Evolutionary conservation across 345 rosid species (phyloP).

Genomic region (thale cress (Arabidopsis thaliana)): TAIR10.1 NC_003070.9:22900001-22900500

Average conservation of each 20-base stretch:
- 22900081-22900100: conserved; percentile 94
- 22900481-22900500: not conserved
- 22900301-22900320: conserved; percentile 38
- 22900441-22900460: not conserved
- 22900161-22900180: conserved; percentile 81
- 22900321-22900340: not conserved
- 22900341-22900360: conserved; percentile 19
- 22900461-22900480: not conserved
- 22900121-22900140: conserved; percentile 82
- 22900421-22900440: not conserved
- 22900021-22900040: conserved; percentile 80
- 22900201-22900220: conserved; percentile 93
- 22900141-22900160: conserved; percentile 61
- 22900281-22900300: conserved; percentile 88
- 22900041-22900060: conserved; percentile 79
- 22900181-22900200: conserved; percentile 90
- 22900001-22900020: conserved; percentile 85
- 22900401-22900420: not conserved
- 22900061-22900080: conserved; percentile 90
- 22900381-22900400: conserved; percentile 13
- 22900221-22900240: conserved; percentile 72
- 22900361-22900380: not conserved
- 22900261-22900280: conserved; percentile 90
- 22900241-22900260: conserved; percentile 58
- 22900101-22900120: conserved; percentile 73